Evolutionary conservation across 345 rosid species (phyloP), one percentile per base, ranked within the genome.

Genomic region (Populus pruinosa): DNA sequence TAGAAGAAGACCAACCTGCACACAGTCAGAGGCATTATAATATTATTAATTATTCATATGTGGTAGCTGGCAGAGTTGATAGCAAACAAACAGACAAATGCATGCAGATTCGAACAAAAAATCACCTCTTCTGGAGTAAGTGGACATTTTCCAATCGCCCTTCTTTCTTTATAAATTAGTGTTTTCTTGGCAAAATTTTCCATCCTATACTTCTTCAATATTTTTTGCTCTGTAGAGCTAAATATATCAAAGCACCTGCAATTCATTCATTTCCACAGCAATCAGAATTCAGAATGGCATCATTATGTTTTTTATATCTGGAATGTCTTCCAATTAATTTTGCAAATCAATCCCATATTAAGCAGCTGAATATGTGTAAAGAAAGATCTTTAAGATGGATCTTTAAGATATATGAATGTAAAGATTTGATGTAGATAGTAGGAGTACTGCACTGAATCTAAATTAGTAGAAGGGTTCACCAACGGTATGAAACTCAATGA

Each of bases 171-270:
- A 72, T 87, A 88, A 68, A 91, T 67, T 53, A 94, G 97, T 70
- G 65, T 88, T 74, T 93, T 96, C 77, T 84, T 78, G 0, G 96
- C 95, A 86, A 96, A 96, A 79, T 94, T 94, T 82, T 89, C 91
- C 84, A 90, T 73, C 23, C 98, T 94, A 74, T 96, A 94, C 83
- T 94, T 90, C 85, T 77, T 83, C 82, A 96, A 83, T 86, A 89
- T 86, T 68, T 79, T 82, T 79, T 94, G 97, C 88, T 96, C 94
- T 66, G 85, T 80, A 2, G 92, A 88, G 78, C 76, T 87, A 82
- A 94, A 96, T 84, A 94, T 96, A 82, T 96, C 98, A 69, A 90
- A 90, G 85, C 99, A 96, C 90, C 97, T 96, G 87, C 23, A 80
- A 67, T 56, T 47, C 67, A 79, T 70, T 61, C 71, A 77, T 38